Evolutionary conservation across 139 green algal genomes (phyloP).

Genomic region (Tetradesmus lagerheimii): DNA sequence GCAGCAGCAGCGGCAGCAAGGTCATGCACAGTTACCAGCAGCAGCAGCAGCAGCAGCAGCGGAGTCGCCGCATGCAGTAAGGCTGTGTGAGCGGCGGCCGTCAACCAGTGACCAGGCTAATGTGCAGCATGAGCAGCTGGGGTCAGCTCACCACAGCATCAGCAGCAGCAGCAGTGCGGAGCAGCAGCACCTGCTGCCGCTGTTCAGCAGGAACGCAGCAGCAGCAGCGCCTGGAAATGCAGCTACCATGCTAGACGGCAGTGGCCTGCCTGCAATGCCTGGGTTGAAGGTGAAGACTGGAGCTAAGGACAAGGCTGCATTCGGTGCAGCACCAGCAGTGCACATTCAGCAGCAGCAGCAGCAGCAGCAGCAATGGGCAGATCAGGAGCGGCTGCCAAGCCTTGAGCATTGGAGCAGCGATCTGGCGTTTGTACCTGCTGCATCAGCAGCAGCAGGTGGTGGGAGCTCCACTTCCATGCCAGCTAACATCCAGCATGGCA

Average conservation of each 20-base stretch:
- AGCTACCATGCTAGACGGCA: not conserved
- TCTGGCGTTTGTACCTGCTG: not conserved
- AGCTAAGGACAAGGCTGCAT: not conserved
- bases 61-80: not conserved
- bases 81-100: not conserved
- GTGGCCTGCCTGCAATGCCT: not conserved
- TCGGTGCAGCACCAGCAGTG: not conserved
- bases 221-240: not conserved
- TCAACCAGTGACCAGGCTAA: not conserved
- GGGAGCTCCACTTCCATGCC: not conserved
- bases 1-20: not conserved
- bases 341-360: not conserved
- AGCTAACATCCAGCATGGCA: not conserved
- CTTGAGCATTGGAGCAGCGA: not conserved
- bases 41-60: not conserved
- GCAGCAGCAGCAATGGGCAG: not conserved
- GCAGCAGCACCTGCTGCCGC: not conserved
- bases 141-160: not conserved
- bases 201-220: conserved; percentile 13
- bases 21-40: not conserved
- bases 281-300: not conserved
- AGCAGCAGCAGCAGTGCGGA: not conserved
- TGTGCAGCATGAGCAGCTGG: not conserved
- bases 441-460: not conserved
- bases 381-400: not conserved